phyloP scores from a whole-genome alignment of 306 rosid species.

The Sechiopsis laciniata region DNA sequence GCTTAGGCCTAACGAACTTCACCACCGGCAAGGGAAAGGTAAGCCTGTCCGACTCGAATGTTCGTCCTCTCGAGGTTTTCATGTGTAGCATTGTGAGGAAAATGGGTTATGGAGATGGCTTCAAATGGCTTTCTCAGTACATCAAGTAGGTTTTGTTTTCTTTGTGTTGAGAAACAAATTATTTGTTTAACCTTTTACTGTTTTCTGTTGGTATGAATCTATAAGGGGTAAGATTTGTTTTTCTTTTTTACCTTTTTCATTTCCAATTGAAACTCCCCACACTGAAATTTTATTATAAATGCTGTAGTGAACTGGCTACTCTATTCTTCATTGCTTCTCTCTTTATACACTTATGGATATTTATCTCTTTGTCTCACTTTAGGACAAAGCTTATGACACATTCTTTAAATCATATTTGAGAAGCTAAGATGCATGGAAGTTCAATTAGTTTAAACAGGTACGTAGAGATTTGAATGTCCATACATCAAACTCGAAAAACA shows the following conservation, averaged over 20 bases:
- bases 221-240: slow-evolving; percentile 11
- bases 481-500: too few species aligned
- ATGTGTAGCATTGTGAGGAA: slow-evolving; percentile 91
- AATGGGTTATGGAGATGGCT: slow-evolving; percentile 92
- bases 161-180: slow-evolving; percentile 8
- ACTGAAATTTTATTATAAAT: neutral
- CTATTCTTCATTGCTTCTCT: slow-evolving; percentile 11
- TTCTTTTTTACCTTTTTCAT: slow-evolving; percentile 11
- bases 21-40: slow-evolving; percentile 90
- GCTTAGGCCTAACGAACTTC: slow-evolving; percentile 69
- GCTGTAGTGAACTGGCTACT: slow-evolving; percentile 15
- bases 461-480: too few species aligned
- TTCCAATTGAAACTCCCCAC: slow-evolving; percentile 21
- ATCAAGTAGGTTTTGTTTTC: slow-evolving; percentile 39
- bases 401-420: neutral
- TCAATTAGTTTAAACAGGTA: too few species aligned
- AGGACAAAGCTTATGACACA: neutral
- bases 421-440: too few species aligned
- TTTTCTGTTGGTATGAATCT: slow-evolving; percentile 17
- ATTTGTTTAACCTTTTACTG: slow-evolving; percentile 15
- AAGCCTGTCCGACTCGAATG: slow-evolving; percentile 54
- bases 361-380: neutral
- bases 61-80: slow-evolving; percentile 80
- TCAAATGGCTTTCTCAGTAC: slow-evolving; percentile 89
- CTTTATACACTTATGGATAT: neutral